Conservation (phyloP, 139 green algal species). For the Chlorella sp. region DNA sequence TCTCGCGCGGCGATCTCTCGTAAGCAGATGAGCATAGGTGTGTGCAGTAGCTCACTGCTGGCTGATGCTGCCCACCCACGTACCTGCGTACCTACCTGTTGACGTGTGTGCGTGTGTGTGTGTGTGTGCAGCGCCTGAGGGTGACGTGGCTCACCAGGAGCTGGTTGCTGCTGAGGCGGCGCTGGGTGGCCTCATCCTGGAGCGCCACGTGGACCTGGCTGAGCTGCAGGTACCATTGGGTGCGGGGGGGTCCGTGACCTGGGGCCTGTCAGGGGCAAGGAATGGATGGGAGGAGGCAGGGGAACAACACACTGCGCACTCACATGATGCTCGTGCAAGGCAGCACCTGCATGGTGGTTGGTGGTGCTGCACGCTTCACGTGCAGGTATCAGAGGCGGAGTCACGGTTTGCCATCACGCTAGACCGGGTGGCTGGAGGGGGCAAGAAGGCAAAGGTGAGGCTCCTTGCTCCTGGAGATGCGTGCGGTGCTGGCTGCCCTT, state of each 20-base stretch:
- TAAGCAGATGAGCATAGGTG: no score
- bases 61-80: no score
- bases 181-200: background rate
- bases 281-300: background rate
- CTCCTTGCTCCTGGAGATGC: background rate
- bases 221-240: background rate
- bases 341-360: background rate
- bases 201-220: background rate
- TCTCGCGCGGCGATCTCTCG: no score
- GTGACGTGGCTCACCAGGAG: background rate
- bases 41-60: background rate
- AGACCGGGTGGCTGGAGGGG: background rate
- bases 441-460: background rate
- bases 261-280: background rate
- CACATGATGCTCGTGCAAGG: background rate
- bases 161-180: background rate
- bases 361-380: background rate
- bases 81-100: no score
- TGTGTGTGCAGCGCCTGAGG: background rate
- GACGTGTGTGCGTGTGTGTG: no score
- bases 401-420: background rate
- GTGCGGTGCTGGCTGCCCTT: background rate
- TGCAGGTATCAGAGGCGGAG: background rate
- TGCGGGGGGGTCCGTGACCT: background rate
- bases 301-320: background rate